phyloP scores from a whole-genome alignment of 129 eudicot species.

The Helianthus annuus region HanXRQr2.0-SUNRISE NC_035445.2:130981349-130981848 shows the following conservation, averaged over 20 bases:
- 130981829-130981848: constrained; percentile 91
- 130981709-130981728: constrained; percentile 51
- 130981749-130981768: constrained; percentile 84
- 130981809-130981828: constrained; percentile 80
- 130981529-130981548: constrained; percentile 89
- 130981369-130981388: too few relatives aligned
- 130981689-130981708: neutral
- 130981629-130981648: neutral
- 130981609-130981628: constrained; percentile 69
- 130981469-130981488: too few relatives aligned
- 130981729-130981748: constrained; percentile 77
- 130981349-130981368: too few relatives aligned
- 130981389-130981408: too few relatives aligned
- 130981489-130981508: too few relatives aligned
- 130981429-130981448: too few relatives aligned
- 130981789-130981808: constrained; percentile 93
- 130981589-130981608: constrained; percentile 77
- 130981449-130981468: too few relatives aligned
- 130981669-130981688: neutral
- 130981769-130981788: constrained; percentile 79
- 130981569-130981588: constrained; percentile 86
- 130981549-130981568: constrained; percentile 59
- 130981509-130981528: constrained; percentile 38
- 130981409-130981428: too few relatives aligned
- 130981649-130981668: too few relatives aligned